Percentiles rank a stretch among this genome's conserved stretches.
Conservation (phyloP, 441 rosid species). For the Populus hybrid region DNA sequence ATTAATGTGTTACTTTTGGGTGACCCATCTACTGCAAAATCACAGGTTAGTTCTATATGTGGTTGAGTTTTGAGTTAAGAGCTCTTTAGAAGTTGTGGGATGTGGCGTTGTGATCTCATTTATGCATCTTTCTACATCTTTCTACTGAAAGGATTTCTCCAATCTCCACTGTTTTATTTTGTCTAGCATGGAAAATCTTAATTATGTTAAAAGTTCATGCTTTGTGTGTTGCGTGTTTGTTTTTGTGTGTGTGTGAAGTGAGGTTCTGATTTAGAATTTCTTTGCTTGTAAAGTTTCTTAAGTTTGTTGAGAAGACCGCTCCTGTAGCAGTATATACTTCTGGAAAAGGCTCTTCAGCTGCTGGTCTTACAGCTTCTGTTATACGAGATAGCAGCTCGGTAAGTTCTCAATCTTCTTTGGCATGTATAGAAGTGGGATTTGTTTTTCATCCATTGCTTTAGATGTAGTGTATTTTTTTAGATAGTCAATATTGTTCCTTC, state of each 20-base stretch:
- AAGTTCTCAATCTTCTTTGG: constrained; percentile 31
- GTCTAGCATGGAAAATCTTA: too few relatives aligned
- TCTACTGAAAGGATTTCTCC: not conserved
- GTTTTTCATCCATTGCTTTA: not conserved
- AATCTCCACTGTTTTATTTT: not conserved
- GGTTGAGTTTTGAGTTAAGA: not conserved
- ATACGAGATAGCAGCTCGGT: constrained; percentile 84
- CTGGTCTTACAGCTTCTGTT: constrained; percentile 97
- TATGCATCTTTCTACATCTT: constrained; percentile 2
- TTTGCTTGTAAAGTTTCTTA: constrained; percentile 63
- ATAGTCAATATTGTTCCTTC: not conserved
- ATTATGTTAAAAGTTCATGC: too few relatives aligned
- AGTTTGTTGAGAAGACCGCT: constrained; percentile 97
- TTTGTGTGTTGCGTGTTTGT: not conserved
- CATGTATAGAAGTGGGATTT: not conserved
- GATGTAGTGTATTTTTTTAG: not conserved
- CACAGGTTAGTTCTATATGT: constrained; percentile 55
- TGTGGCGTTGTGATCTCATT: constrained; percentile 2
- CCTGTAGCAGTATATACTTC: constrained; percentile 96
- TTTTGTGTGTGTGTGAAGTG: not conserved
- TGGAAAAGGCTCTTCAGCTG: constrained; percentile 96
- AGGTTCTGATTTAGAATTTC: constrained; percentile 12
- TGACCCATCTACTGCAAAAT: constrained; percentile 96
- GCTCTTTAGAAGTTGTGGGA: not conserved
- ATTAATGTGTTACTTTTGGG: constrained; percentile 92